phyloP scores from a whole-genome alignment of 331 rosid species.

The Dryas integrifolia region DNA sequence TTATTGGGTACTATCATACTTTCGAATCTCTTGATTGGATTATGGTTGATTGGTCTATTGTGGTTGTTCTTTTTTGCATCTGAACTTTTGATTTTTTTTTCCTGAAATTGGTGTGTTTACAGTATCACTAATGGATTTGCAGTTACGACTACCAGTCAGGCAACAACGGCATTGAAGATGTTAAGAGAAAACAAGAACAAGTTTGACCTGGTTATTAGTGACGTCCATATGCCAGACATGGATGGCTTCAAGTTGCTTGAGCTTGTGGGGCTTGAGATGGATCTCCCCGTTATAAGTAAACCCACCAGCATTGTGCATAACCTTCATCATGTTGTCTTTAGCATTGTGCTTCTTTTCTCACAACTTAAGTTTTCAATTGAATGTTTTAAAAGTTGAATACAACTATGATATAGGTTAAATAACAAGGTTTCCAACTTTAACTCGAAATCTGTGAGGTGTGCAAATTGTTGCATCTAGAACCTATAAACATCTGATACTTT shows the following conservation, averaged over 20 bases:
- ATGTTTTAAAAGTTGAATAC: neutral
- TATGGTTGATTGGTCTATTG: slow-evolving; percentile 1
- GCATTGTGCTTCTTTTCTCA: neutral
- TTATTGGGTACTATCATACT: neutral
- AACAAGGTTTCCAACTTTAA: neutral
- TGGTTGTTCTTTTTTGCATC: slow-evolving; percentile 1
- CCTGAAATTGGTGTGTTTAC: slow-evolving; percentile 17
- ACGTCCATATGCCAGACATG: slow-evolving; percentile 99
- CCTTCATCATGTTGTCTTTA: neutral
- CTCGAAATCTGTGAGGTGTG: neutral
- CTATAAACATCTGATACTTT: too few species aligned
- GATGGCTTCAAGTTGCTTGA: slow-evolving; percentile 98
- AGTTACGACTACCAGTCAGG: slow-evolving; percentile 84
- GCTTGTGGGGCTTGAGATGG: slow-evolving; percentile 98
- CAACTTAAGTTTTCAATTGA: neutral
- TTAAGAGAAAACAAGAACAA: slow-evolving; percentile 74
- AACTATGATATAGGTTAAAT: neutral
- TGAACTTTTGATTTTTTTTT: neutral
- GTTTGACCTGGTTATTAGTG: slow-evolving; percentile 92
- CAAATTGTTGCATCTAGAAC: neutral
- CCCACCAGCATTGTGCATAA: slow-evolving; percentile 20
- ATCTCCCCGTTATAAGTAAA: slow-evolving; percentile 95
- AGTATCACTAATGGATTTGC: slow-evolving; percentile 37
- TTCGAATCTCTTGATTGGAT: neutral
- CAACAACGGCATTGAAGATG: slow-evolving; percentile 64